A percentile compares a stretch with the other conserved stretches of the same genome.
Evolutionary conservation across 192 early-diverging fungal species (phyloP).

Genomic region (Coemansia sp.): DNA sequence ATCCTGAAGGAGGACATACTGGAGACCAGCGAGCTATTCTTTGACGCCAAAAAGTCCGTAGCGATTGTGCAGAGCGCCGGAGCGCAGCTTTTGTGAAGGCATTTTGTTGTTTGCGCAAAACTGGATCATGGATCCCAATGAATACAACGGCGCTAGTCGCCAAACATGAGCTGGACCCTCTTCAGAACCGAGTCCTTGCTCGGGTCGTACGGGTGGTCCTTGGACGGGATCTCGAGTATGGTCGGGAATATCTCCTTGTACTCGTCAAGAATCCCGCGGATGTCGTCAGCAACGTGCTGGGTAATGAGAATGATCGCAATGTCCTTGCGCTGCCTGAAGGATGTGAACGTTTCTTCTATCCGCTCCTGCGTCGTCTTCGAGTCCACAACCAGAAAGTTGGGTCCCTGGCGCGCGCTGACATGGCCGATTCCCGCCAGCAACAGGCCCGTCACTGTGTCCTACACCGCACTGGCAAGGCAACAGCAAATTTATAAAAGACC

Average conservation of each 20-base stretch:
- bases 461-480: neutral
- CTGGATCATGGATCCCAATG: neutral
- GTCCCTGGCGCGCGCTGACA: conserved; percentile 82
- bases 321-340: conserved; percentile 89
- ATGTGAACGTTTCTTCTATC: conserved; percentile 75
- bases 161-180: conserved; percentile 73
- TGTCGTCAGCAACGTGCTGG: conserved; percentile 93
- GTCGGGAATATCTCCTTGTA: conserved; percentile 92
- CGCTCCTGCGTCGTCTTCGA: conserved; percentile 68
- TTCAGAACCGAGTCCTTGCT: conserved; percentile 80
- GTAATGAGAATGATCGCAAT: conserved; percentile 98
- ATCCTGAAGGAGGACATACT: conserved; percentile 83
- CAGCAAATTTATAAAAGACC: neutral
- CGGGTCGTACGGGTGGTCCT: conserved; percentile 97
- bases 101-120: neutral
- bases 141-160: conserved; percentile 53
- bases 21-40: conserved; percentile 79
- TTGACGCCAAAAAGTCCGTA: conserved; percentile 46
- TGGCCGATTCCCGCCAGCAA: conserved; percentile 97
- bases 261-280: conserved; percentile 84
- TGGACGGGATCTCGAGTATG: conserved; percentile 96
- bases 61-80: conserved; percentile 35
- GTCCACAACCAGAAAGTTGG: conserved; percentile 97
- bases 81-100: conserved; percentile 20
- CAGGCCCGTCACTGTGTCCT: conserved; percentile 93